Evolutionary conservation across 2,329 filamentous ascomycete genomes (phyloP).

Genomic region (Fusarium paranaense): DNA sequence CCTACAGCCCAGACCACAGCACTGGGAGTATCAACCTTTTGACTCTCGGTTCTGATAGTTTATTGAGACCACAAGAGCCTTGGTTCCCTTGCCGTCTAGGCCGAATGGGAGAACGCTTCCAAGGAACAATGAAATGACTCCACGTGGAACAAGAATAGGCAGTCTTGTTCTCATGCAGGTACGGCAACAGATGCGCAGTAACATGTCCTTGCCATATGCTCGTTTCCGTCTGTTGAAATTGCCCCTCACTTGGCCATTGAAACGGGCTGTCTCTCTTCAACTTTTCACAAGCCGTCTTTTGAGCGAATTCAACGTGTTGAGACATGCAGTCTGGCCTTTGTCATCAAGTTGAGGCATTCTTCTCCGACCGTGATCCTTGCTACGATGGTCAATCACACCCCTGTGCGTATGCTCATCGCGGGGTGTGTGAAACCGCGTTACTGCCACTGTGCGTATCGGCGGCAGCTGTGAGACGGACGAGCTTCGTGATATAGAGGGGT

Average conservation of each 20-base stretch:
- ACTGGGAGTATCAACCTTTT: slow-evolving; percentile 21
- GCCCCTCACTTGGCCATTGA: not conserved
- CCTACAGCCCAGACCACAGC: slow-evolving; percentile 32
- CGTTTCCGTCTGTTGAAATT: slow-evolving; percentile 1
- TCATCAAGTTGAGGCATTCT: slow-evolving; percentile 27
- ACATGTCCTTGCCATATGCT: slow-evolving; percentile 13
- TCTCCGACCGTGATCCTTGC: slow-evolving; percentile 21
- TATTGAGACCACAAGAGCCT: slow-evolving; percentile 22
- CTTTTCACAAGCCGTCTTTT: slow-evolving; percentile 9
- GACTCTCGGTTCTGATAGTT: slow-evolving; percentile 5
- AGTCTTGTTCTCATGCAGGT: slow-evolving; percentile 39
- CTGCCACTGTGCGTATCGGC: slow-evolving; percentile 27
- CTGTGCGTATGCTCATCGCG: slow-evolving; percentile 23
- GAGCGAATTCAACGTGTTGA: slow-evolving; percentile 8
- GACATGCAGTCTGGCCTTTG: slow-evolving; percentile 27
- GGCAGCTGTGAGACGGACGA: slow-evolving; percentile 17
- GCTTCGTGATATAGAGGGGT: slow-evolving; percentile 26
- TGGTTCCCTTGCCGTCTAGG: not conserved
- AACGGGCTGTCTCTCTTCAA: slow-evolving; percentile 2
- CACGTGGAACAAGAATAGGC: slow-evolving; percentile 35
- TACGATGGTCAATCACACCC: slow-evolving; percentile 20
- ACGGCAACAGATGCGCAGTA: slow-evolving; percentile 25
- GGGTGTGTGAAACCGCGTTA: slow-evolving; percentile 21
- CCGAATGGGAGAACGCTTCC: slow-evolving; percentile 4
- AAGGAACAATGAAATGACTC: slow-evolving; percentile 30